Percentiles rank a stretch among this genome's conserved stretches.
Evolutionary conservation across 768 basidiomycete species (phyloP).

Genomic region (Suillus spraguei): DNA sequence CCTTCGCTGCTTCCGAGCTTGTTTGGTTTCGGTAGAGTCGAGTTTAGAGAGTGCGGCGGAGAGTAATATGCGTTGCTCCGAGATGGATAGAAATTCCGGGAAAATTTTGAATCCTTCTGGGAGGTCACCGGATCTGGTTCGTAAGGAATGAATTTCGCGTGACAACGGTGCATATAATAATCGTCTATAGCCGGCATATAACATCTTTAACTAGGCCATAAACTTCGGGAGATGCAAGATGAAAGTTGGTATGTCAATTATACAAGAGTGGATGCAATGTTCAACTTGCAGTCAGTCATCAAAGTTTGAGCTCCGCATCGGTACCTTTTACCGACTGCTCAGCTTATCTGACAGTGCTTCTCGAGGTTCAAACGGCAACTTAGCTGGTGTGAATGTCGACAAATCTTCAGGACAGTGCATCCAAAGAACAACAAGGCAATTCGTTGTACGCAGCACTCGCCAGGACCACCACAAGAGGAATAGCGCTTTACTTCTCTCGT

Average conservation of each 20-base stretch:
- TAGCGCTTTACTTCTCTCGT: slow-evolving; percentile 78
- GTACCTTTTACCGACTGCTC: not conserved
- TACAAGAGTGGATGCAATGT: not conserved
- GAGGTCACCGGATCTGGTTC: slow-evolving; percentile 1
- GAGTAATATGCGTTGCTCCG: slow-evolving; percentile 61
- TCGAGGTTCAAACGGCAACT: not conserved
- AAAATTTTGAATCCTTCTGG: slow-evolving; percentile 52
- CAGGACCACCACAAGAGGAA: slow-evolving; percentile 58
- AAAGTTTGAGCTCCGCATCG: slow-evolving; percentile 5
- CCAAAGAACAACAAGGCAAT: slow-evolving; percentile 32
- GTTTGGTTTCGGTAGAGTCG: slow-evolving; percentile 54
- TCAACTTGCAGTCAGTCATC: not conserved
- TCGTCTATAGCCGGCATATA: not conserved
- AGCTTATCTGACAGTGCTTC: not conserved
- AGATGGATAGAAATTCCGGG: slow-evolving; percentile 52
- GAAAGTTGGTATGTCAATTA: not conserved
- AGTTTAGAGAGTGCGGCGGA: slow-evolving; percentile 56
- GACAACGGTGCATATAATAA: slow-evolving; percentile 3
- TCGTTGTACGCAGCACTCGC: slow-evolving; percentile 61
- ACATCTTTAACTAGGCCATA: not conserved
- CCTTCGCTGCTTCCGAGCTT: slow-evolving; percentile 48
- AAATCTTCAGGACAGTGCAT: slow-evolving; percentile 20
- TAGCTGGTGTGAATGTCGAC: slow-evolving; percentile 36
- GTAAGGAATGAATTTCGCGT: slow-evolving; percentile 2
- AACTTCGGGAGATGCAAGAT: not conserved